phyloP scores from a whole-genome alignment of 2,329 filamentous ascomycete species.

The Orbilia ellipsospora region DNA sequence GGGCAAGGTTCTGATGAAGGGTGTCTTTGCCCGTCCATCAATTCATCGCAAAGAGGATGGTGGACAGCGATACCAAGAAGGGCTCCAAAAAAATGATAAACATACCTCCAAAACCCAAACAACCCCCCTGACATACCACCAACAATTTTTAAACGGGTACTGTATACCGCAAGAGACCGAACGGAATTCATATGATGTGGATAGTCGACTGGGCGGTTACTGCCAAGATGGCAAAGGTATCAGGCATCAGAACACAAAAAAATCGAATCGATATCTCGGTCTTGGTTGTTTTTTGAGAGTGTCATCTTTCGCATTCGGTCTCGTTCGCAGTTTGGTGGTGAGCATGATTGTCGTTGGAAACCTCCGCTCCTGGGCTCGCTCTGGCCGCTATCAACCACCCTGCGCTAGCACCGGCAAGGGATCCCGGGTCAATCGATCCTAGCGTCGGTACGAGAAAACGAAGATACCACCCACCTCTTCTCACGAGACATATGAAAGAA shows the following conservation, averaged over 20 bases:
- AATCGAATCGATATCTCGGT: conserved; percentile 27
- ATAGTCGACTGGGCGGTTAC: conserved; percentile 7
- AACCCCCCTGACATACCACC: conserved; percentile 33
- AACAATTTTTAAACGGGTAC: conserved; percentile 18
- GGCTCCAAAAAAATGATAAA: conserved; percentile 1
- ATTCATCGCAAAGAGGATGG: conserved; percentile 45
- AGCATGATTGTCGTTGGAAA: conserved; percentile 42
- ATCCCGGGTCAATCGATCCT: conserved; percentile 28
- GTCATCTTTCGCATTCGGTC: conserved; percentile 5
- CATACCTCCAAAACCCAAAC: conserved; percentile 40
- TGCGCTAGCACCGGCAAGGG: conserved; percentile 40
- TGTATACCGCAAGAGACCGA: conserved; percentile 1
- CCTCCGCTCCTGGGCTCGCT: conserved; percentile 49
- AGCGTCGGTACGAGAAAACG: conserved; percentile 16
- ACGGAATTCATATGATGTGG: conserved; percentile 41
- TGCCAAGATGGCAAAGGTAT: conserved; percentile 40
- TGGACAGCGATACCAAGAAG: conserved; percentile 28
- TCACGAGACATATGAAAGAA: conserved; percentile 1
- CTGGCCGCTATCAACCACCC: conserved; percentile 50
- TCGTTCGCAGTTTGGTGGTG: conserved; percentile 37
- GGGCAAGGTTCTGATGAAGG: conserved; percentile 35
- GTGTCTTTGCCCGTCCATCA: conserved; percentile 26
- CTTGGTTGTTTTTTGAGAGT: conserved; percentile 14
- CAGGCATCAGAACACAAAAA: conserved; percentile 52
- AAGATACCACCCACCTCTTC: conserved; percentile 23